phyloP scores from a whole-genome alignment of 2,329 filamentous ascomycete species.

The Fusarium albosuccineum region DNA sequence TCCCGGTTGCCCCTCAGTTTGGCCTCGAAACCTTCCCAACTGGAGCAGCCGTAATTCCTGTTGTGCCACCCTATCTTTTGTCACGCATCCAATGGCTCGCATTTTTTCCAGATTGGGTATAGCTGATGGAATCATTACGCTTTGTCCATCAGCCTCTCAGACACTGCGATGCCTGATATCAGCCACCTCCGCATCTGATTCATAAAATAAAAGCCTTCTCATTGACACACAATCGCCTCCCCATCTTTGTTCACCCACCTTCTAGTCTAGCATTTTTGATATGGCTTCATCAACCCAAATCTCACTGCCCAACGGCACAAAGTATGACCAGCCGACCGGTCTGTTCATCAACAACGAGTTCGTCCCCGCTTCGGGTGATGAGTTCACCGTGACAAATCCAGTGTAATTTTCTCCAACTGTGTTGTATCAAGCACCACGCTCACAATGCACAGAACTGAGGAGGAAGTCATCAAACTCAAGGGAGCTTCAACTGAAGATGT shows the following conservation, averaged over 20 bases:
- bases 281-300: conserved; percentile 38
- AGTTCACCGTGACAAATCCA: conserved; percentile 41
- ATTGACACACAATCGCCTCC: too few relatives aligned
- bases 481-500: conserved; percentile 41
- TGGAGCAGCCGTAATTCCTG: conserved; percentile 11
- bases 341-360: conserved; percentile 48
- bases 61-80: conserved; percentile 2
- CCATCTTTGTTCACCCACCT: not conserved
- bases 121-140: too few relatives aligned
- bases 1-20: conserved; percentile 10
- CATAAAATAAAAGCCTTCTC: too few relatives aligned
- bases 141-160: too few relatives aligned
- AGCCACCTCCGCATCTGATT: too few relatives aligned
- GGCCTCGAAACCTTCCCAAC: conserved; percentile 32
- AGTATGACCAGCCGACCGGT: conserved; percentile 55
- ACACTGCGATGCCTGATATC: too few relatives aligned
- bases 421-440: not conserved
- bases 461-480: conserved; percentile 38
- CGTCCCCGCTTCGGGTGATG: conserved; percentile 38
- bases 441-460: conserved; percentile 28
- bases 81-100: not conserved
- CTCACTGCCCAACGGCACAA: conserved; percentile 45
- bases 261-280: not conserved
- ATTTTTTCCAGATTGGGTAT: too few relatives aligned
- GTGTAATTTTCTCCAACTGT: conserved; percentile 8